Conservation (phyloP, 305 asterid species). For the Stenogyne calaminthoides region DNA sequence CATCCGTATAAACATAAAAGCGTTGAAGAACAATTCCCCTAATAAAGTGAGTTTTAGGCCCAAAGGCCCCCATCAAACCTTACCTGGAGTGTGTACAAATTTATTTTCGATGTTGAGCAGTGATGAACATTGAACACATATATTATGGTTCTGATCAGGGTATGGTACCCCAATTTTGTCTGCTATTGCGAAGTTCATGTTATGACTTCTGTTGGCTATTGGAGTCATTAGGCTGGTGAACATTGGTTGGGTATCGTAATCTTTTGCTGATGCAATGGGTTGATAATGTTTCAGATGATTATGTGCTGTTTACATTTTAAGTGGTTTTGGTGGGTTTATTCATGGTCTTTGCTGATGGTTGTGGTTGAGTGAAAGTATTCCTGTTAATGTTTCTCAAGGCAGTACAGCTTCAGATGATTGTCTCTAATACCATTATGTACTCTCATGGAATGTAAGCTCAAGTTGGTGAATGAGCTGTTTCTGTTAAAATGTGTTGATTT, state of each 20-base stretch:
- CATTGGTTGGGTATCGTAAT: neutral
- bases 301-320: neutral
- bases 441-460: neutral
- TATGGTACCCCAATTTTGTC: neutral
- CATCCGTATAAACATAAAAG: neutral
- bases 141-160: constrained; percentile 1
- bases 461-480: neutral
- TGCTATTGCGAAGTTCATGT: neutral
- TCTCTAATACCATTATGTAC: neutral
- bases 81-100: neutral
- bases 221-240: neutral
- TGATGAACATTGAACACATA: too few relatives aligned
- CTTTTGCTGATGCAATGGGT: constrained; percentile 1
- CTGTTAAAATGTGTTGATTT: neutral
- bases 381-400: neutral
- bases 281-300: neutral
- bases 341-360: neutral
- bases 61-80: neutral
- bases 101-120: neutral
- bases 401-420: neutral
- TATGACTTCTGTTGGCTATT: neutral
- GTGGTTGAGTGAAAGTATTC: neutral
- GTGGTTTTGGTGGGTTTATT: neutral
- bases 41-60: neutral
- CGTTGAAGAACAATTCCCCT: neutral